Conservation (phyloP, 129 eudicot species). For the Helichrysum umbraculigerum region DNA sequence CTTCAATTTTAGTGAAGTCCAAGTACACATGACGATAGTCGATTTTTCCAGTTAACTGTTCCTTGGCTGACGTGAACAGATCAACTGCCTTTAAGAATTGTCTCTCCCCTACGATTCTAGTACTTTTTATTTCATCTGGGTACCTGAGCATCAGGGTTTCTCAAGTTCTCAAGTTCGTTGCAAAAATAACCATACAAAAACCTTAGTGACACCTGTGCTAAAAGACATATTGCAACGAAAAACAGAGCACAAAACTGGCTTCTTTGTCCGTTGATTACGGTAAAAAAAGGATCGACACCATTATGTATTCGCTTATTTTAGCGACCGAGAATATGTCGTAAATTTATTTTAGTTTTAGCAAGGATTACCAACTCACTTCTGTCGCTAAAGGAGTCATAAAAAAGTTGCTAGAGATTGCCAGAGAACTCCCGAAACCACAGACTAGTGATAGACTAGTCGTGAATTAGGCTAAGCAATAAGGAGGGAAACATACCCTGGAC, state of each 20-base stretch:
- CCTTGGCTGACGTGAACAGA: constrained; percentile 48
- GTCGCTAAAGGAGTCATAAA: too few species aligned
- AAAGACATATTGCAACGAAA: not conserved
- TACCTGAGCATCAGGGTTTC: constrained; percentile 28
- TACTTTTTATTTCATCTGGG: constrained; percentile 67
- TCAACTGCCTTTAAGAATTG: constrained; percentile 60
- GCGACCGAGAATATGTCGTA: not conserved
- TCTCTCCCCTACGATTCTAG: constrained; percentile 65
- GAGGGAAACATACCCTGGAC: constrained; percentile 43
- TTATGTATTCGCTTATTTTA: too few species aligned
- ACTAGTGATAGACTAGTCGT: not conserved
- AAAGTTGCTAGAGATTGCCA: too few species aligned
- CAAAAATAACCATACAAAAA: not conserved
- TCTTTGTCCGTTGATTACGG: not conserved
- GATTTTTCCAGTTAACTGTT: constrained; percentile 56
- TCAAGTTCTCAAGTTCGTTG: not conserved
- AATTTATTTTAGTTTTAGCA: too few species aligned
- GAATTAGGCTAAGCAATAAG: not conserved
- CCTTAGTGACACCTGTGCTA: not conserved
- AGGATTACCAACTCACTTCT: too few species aligned
- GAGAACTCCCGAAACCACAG: too few species aligned
- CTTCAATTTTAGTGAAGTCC: constrained; percentile 51
- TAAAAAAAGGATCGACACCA: too few species aligned
- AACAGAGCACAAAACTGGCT: not conserved
- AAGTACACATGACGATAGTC: constrained; percentile 53